Percentiles rank a stretch among this genome's conserved stretches.
Evolutionary conservation across 352 stramenopile genomes (phyloP).

Genomic region (Globisporangium lucens): DNA sequence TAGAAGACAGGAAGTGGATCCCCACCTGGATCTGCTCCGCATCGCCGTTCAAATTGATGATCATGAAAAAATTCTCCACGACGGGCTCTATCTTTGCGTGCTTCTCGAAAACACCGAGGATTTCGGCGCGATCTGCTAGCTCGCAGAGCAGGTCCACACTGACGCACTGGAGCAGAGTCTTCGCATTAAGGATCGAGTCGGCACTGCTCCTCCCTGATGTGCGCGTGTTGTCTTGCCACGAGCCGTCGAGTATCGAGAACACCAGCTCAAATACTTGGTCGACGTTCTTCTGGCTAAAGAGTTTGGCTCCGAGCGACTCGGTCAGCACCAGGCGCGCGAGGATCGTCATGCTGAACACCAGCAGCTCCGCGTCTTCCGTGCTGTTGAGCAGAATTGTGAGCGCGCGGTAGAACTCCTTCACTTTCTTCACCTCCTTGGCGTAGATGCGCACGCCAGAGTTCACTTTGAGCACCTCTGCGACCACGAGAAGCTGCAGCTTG

Average conservation of each 20-base stretch:
- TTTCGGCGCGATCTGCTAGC: conserved; percentile 51
- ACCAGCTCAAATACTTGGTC: conserved; percentile 68
- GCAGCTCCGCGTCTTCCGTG: conserved; percentile 66
- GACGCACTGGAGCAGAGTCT: conserved; percentile 46
- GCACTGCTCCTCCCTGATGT: conserved; percentile 1
- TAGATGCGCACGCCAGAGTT: conserved; percentile 78
- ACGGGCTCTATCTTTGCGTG: conserved; percentile 41
- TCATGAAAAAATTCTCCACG: conserved; percentile 53
- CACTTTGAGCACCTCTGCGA: conserved; percentile 62
- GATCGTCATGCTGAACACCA: conserved; percentile 79
- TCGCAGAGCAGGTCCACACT: conserved; percentile 72
- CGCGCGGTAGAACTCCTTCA: conserved; percentile 80
- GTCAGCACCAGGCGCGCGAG: conserved; percentile 67
- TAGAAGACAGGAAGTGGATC: conserved; percentile 55
- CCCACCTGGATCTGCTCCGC: conserved; percentile 53
- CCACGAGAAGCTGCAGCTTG: conserved; percentile 64
- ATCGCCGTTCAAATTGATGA: conserved; percentile 69
- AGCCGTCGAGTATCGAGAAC: conserved; percentile 67
- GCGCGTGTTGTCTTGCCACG: conserved; percentile 32
- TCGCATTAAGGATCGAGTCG: conserved; percentile 33
- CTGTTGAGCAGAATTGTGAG: conserved; percentile 81
- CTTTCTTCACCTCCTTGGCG: conserved; percentile 69
- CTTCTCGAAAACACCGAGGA: conserved; percentile 49
- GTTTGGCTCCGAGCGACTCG: conserved; percentile 71
- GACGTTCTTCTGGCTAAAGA: conserved; percentile 83